A percentile compares a stretch with the other conserved stretches of the same genome.
phyloP scores from a whole-genome alignment of 768 basidiomycete genomes.

The Tubosaeta brunneosetosa region DNA sequence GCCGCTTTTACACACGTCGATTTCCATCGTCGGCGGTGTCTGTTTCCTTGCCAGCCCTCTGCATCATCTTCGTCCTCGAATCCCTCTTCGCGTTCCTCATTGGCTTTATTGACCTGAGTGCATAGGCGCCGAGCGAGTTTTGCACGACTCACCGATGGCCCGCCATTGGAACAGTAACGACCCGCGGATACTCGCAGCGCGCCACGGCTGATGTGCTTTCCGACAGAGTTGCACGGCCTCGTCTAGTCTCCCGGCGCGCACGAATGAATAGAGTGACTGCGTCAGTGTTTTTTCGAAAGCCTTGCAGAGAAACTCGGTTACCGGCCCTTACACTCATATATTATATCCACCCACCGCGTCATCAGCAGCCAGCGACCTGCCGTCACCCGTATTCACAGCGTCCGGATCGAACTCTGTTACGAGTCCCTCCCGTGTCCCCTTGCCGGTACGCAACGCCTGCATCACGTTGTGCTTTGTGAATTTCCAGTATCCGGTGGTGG shows the following conservation, averaged over 20 bases:
- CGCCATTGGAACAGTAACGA: constrained; percentile 74
- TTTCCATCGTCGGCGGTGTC: constrained; percentile 81
- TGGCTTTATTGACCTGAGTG: constrained; percentile 40
- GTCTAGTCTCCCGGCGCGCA: constrained; percentile 81
- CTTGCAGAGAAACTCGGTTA: constrained; percentile 34
- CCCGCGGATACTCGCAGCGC: constrained; percentile 85
- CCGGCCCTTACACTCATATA: background rate
- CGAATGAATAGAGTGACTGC: constrained; percentile 73
- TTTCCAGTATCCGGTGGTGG: constrained; percentile 77
- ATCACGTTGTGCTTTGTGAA: constrained; percentile 74
- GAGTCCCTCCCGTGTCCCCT: constrained; percentile 42
- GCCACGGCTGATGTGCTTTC: constrained; percentile 85
- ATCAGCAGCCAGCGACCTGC: constrained; percentile 60
- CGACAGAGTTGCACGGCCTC: constrained; percentile 80
- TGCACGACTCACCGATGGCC: constrained; percentile 52
- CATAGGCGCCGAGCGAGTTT: background rate
- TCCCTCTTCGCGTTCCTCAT: constrained; percentile 46
- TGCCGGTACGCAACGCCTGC: constrained; percentile 55
- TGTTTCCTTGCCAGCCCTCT: constrained; percentile 70
- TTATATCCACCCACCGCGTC: constrained; percentile 56
- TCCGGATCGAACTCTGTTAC: constrained; percentile 80
- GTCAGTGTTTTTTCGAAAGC: constrained; percentile 76
- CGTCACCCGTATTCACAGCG: constrained; percentile 57
- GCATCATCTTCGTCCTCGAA: constrained; percentile 39
- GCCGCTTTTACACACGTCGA: constrained; percentile 76